Base-by-base conservation (phyloP, 345 rosid species). In the Odontarrhena argentea region DNA sequence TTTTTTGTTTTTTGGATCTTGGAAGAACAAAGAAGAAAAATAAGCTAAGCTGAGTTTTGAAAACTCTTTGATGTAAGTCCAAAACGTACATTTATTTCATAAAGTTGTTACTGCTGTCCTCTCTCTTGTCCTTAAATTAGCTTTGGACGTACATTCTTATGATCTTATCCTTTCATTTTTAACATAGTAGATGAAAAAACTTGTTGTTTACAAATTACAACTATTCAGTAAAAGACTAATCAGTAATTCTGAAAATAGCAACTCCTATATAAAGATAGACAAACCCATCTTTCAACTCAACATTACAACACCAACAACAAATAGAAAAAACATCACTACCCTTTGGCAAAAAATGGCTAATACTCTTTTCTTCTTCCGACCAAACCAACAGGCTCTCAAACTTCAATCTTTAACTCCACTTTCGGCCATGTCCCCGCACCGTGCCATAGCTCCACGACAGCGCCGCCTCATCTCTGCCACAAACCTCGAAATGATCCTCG, bases 401-500 rank as follows among this genome's bases (percentile, higher is more conserved):
- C 38, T 57, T 30, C 44, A 55, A 40, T 28, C 64, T 38, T 12
- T 49, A 45, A 65, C 76, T 30, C 76, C 54, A 0, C 56, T 72
- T 59, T 72, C 76, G 1, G 71, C 71, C 8, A 46, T 72, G 54
- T 34, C 66, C 8, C 66, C 65, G 0, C 14, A 34, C 30, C 76
- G 59, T 46, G 65, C 75, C 5, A 56, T 28, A 41, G 46, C 66
- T 32, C 8, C 63, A 56, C 46, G 52, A 47, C 36, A 9, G 3
- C 48, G 59, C 54, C 65, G 70, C 40, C 49, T 63, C 76, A 65
- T 65, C 66, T 42, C 66, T 35, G 46, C 48, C 53, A 49, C 51
- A 48, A 64, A 52, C 40, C 76, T 72, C 11, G 76, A 72, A 44
- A 72, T 65, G 66, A 72, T 72, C 30, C 25, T 65, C 18, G 76